Evolutionary conservation across 129 eudicot species (phyloP).

Genomic region (Cynara cardunculus): DNA sequence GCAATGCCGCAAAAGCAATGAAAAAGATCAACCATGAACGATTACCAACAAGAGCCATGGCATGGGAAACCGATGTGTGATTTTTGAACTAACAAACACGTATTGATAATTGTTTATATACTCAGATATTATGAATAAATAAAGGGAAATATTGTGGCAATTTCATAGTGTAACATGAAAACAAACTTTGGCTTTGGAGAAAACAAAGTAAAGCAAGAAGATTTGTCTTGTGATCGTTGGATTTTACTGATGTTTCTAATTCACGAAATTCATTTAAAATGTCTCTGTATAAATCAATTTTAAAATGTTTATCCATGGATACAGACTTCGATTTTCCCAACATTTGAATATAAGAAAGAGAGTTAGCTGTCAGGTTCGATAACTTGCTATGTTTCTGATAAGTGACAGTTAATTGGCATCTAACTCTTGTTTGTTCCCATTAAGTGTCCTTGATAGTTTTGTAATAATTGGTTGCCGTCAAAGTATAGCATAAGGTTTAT

Average conservation of each 20-base stretch:
- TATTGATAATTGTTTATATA: background rate
- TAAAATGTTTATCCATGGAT: background rate
- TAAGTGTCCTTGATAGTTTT: background rate
- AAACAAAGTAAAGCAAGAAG: conserved; percentile 21
- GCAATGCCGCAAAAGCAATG: background rate
- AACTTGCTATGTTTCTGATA: background rate
- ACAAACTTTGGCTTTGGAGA: conserved; percentile 25
- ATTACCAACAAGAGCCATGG: conserved; percentile 21
- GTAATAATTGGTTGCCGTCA: background rate
- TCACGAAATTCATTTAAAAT: background rate
- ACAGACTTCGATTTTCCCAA: background rate
- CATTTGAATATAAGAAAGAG: background rate
- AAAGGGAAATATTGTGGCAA: conserved; percentile 20
- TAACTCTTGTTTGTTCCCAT: background rate
- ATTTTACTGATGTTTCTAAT: background rate
- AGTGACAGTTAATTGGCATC: background rate
- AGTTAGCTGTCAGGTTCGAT: background rate
- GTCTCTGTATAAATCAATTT: background rate
- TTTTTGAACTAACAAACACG: conserved; percentile 3
- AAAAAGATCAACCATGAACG: conserved; percentile 1
- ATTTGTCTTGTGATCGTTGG: background rate
- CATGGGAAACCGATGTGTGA: conserved; percentile 1
- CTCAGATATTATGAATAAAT: conserved; percentile 21
- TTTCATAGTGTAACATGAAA: conserved; percentile 23
- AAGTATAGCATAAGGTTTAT: background rate